phyloP scores from a whole-genome alignment of 257 asterid genomes.

The Plantago ovata region DNA sequence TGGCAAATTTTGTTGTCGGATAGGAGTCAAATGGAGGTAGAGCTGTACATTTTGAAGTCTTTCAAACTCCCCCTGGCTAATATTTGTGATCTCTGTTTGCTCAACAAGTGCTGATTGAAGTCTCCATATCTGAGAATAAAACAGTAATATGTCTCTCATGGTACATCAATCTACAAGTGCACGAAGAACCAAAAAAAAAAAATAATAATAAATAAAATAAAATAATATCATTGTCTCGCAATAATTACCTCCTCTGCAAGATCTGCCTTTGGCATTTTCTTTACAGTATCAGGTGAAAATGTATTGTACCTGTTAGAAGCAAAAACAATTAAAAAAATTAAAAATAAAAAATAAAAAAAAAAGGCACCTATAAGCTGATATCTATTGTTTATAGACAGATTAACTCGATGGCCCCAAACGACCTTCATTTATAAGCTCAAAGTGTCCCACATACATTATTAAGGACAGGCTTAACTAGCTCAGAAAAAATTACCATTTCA shows the following conservation, averaged over 20 bases:
- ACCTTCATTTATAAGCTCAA: too few relatives aligned
- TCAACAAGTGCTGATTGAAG: constrained; percentile 71
- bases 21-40: constrained; percentile 13
- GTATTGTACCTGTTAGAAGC: constrained; percentile 60
- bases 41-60: constrained; percentile 65
- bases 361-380: too few relatives aligned
- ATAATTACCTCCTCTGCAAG: constrained; percentile 75
- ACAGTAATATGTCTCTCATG: constrained; percentile 5
- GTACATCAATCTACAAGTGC: neutral
- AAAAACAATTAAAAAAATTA: too few relatives aligned
- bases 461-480: too few relatives aligned
- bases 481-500: too few relatives aligned
- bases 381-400: too few relatives aligned
- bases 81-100: constrained; percentile 71
- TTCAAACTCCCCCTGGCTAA: constrained; percentile 86
- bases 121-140: constrained; percentile 64
- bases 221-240: too few relatives aligned
- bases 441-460: too few relatives aligned
- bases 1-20: neutral
- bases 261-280: constrained; percentile 81
- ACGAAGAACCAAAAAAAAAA: constrained; percentile 1
- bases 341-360: too few relatives aligned
- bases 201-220: too few relatives aligned
- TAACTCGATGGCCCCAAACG: too few relatives aligned
- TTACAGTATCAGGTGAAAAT: constrained; percentile 77